phyloP scores from a whole-genome alignment of 202 grass and related monocot genomes.

The Digitaria exilis region DNA sequence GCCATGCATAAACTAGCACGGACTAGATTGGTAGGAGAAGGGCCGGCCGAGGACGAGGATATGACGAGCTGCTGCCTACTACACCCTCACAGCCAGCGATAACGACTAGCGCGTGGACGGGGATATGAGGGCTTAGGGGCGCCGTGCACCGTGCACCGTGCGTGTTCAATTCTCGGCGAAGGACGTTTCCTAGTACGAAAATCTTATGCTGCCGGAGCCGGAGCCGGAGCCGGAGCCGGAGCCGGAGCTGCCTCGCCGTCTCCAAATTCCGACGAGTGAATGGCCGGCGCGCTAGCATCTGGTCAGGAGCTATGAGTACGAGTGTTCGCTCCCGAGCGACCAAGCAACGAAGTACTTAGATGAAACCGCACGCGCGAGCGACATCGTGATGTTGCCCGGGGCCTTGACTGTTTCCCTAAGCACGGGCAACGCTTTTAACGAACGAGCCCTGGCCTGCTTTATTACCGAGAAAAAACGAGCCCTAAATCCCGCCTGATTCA shows the following conservation, averaged over 20 bases:
- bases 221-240: too few relatives aligned
- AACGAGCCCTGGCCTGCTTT: background rate
- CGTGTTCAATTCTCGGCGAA: background rate
- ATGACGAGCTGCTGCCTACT: too few relatives aligned
- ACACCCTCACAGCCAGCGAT: too few relatives aligned
- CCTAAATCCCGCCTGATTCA: background rate
- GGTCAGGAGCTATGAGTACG: too few relatives aligned
- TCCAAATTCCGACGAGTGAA: background rate
- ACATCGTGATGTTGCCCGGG: background rate
- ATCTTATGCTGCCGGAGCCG: too few relatives aligned
- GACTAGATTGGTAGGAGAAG: background rate
- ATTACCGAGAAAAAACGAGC: too few relatives aligned
- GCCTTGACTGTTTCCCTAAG: background rate
- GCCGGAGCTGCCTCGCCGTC: background rate
- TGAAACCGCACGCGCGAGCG: background rate
- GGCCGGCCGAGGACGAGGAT: too few relatives aligned
- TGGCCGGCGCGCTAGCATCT: too few relatives aligned
- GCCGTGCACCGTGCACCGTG: background rate
- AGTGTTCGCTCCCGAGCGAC: background rate
- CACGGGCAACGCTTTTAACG: background rate
- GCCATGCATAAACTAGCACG: background rate
- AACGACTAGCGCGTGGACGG: too few relatives aligned
- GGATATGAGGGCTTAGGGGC: too few relatives aligned
- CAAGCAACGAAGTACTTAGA: too few relatives aligned
- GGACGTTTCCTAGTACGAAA: too few relatives aligned